Evolutionary conservation across 495 filamentous ascomycete species (phyloP), one percentile per base, ranked within the genome.

Genomic region (Penicillium roqueforti): DNA sequence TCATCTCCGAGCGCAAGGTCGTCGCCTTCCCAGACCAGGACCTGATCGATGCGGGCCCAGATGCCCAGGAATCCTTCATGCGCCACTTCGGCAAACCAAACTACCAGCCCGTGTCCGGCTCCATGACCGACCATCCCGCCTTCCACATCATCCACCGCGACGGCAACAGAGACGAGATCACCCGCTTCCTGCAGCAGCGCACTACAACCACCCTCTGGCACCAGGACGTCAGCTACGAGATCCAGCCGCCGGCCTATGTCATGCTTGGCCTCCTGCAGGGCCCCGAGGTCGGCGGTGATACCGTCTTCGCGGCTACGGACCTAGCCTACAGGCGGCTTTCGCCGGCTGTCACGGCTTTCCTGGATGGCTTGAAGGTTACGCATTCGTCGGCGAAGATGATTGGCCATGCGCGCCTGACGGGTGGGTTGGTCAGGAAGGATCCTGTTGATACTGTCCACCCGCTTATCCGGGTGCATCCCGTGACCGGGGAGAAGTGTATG

Each of bases 321-420:
- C 82, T 81, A 32, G 87, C 87, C 7, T 92, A 91, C 63, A 85
- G 88, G 75, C 72, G 80, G 5, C 77, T 93, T 19, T 89, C 86
- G 9, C 71, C 76, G 1, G 79, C 79, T 4, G 82, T 93, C 71
- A 81, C 85, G 60, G 76, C 79, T n/a, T 84, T 88, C 62, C 79
- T 93, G 10, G 87, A 92, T 59, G 80, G 80, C 10, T 75, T 93
- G 51, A 82, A 80, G 14, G 87, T 85, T 4, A 73, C 87, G 39
- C 89, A 93, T 68, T 84, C 83, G 6, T 87, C 86, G n/a, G 74
- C 84, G 28, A 83, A 86, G 32, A 89, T 91, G 76, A 89, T 87
- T 46, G 77, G 81, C 31, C 83, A 83, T 31, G 82, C 87, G 5
- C 73, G 76, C 9, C 71, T 82, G 25, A 74, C 79, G 20, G 84